Evolutionary conservation across 1,139 yeast species (phyloP).

Genomic region (Lodderomyces pseudojiufengensis): DNA sequence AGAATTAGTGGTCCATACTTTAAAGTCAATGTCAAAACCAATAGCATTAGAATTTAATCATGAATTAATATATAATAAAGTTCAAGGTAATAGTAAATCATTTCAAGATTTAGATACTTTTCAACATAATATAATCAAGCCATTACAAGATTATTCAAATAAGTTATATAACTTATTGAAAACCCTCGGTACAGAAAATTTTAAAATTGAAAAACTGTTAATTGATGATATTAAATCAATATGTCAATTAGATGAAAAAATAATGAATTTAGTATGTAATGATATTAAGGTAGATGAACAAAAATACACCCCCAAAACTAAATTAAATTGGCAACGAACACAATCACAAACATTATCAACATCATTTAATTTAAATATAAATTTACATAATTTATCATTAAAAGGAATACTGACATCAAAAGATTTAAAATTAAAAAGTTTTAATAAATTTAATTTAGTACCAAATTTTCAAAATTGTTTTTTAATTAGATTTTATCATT

Average conservation of each 20-base stretch:
- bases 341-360: constrained; percentile 4
- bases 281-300: constrained; percentile 14
- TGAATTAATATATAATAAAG: constrained; percentile 30
- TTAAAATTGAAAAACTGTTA: constrained; percentile 28
- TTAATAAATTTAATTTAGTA: constrained; percentile 25
- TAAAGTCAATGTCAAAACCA: constrained; percentile 27
- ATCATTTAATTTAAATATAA: constrained; percentile 11
- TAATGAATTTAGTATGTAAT: constrained; percentile 22
- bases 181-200: constrained; percentile 23
- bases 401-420: constrained; percentile 9
- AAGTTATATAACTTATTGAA: constrained; percentile 21
- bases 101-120: constrained; percentile 26
- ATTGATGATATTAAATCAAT: constrained; percentile 31
- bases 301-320: constrained; percentile 6
- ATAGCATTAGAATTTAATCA: constrained; percentile 43
- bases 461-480: constrained; percentile 42
- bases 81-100: constrained; percentile 3
- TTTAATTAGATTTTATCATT: constrained; percentile 33
- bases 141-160: constrained; percentile 19
- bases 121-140: constrained; percentile 20
- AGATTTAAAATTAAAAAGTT: constrained; percentile 7
- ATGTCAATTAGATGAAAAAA: constrained; percentile 25
- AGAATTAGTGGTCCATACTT: constrained; percentile 33
- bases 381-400: constrained; percentile 10
- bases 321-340: constrained; percentile 6